Percentiles rank a stretch among this genome's conserved stretches.
Conservation (phyloP, 306 rosid species). For the Trichosanthes cucumerina region DNA sequence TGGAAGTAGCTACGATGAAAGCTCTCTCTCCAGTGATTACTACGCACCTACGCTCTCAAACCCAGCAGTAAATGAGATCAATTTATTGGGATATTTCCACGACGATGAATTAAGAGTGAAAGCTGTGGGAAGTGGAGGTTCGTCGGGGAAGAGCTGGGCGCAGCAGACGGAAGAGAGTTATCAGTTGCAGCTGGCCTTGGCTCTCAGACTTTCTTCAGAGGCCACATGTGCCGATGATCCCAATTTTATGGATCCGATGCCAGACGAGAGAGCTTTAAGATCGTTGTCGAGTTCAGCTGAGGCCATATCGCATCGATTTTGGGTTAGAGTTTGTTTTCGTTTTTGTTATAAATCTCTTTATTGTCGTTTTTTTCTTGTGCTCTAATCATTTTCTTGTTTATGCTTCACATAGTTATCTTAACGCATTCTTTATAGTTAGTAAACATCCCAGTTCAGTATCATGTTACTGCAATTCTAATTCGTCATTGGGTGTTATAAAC, state of each 20-base stretch:
- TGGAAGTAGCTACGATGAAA: slow-evolving; percentile 89
- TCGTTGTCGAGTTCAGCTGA: slow-evolving; percentile 35
- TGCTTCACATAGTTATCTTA: not conserved
- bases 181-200: slow-evolving; percentile 85
- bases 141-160: slow-evolving; percentile 92
- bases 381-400: not conserved
- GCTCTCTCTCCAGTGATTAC: slow-evolving; percentile 82
- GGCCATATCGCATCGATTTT: slow-evolving; percentile 71
- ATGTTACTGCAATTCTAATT: not conserved
- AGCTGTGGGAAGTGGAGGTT: slow-evolving; percentile 30
- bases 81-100: slow-evolving; percentile 42
- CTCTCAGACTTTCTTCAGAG: slow-evolving; percentile 71
- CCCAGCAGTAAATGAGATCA: slow-evolving; percentile 53
- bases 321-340: slow-evolving; percentile 36
- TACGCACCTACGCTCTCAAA: slow-evolving; percentile 63
- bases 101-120: slow-evolving; percentile 41
- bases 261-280: slow-evolving; percentile 38
- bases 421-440: not conserved
- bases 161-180: slow-evolving; percentile 99
- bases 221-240: slow-evolving; percentile 92
- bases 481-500: not conserved
- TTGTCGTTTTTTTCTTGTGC: not conserved
- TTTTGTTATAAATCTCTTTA: not conserved
- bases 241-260: slow-evolving; percentile 68
- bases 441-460: not conserved